Evolutionary conservation across 148 eudicot genomes (phyloP).

Genomic region (Agrostemma githago): DNA sequence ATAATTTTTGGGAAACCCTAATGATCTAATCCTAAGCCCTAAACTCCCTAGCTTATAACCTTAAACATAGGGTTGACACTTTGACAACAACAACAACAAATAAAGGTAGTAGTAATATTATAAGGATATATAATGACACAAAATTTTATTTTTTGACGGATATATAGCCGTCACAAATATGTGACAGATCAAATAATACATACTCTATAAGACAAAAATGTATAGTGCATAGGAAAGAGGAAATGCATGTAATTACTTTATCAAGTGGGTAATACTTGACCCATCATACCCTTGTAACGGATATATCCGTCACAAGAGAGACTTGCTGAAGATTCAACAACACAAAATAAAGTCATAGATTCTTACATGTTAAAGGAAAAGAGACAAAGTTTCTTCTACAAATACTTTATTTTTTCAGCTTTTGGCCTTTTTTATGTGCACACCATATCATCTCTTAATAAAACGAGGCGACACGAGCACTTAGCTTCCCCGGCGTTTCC

Average conservation of each 20-base stretch:
- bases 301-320: no score
- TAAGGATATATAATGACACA: no score
- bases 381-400: constrained; percentile 20
- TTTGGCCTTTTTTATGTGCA: constrained; percentile 6
- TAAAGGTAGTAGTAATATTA: neutral
- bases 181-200: no score
- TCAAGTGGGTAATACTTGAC: no score
- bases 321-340: neutral
- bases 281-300: no score
- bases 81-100: neutral
- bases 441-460: neutral
- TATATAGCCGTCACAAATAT: no score
- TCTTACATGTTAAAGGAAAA: neutral
- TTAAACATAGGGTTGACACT: constrained; percentile 13
- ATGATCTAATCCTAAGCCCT: no score
- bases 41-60: constrained; percentile 20
- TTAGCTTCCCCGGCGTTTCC: constrained; percentile 29
- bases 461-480: constrained; percentile 35
- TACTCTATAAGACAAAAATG: no score
- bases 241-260: no score
- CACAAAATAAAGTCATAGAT: neutral
- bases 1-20: neutral
- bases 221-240: no score
- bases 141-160: no score
- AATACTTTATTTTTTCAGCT: neutral